These are phyloP conservation scores for Rhodotorula sp. DNA, from an alignment of 1,284 basidiomycete species.

Conservation along the genomic window DNA sequence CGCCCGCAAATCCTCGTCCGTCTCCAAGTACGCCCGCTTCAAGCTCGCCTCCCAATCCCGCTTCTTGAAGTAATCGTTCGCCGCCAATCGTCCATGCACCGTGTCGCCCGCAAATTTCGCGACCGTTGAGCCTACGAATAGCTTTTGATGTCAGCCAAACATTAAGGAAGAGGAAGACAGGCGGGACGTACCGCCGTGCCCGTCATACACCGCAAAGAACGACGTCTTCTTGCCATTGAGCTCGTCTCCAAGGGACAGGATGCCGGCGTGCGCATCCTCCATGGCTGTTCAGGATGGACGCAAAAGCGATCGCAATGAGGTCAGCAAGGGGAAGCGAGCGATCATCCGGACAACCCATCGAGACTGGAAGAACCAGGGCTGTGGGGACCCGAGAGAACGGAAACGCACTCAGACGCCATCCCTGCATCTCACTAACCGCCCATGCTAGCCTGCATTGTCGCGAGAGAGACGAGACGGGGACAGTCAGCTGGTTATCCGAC, in stretches of 20 bases:
- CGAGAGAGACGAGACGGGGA: neutral
- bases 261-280: slow-evolving; percentile 94
- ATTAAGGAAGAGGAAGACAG: neutral
- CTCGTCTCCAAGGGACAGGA: slow-evolving; percentile 60
- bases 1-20: slow-evolving; percentile 87
- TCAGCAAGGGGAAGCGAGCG: neutral
- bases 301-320: neutral
- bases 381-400: slow-evolving; percentile 68
- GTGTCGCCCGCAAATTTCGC: slow-evolving; percentile 88
- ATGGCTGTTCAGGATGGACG: slow-evolving; percentile 61
- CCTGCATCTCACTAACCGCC: slow-evolving; percentile 95
- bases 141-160: neutral
- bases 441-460: slow-evolving; percentile 58
- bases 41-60: slow-evolving; percentile 73
- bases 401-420: slow-evolving; percentile 92
- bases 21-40: slow-evolving; percentile 86
- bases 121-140: slow-evolving; percentile 68
- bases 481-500: neutral
- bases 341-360: no score
- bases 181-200: slow-evolving; percentile 81
- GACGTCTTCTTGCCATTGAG: slow-evolving; percentile 59
- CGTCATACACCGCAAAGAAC: slow-evolving; percentile 97
- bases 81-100: slow-evolving; percentile 74
- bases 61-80: slow-evolving; percentile 69
- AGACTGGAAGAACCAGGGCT: slow-evolving; percentile 57